Conservation (phyloP, 2,329 filamentous ascomycete species). For the Colletotrichum theobromicola region DNA sequence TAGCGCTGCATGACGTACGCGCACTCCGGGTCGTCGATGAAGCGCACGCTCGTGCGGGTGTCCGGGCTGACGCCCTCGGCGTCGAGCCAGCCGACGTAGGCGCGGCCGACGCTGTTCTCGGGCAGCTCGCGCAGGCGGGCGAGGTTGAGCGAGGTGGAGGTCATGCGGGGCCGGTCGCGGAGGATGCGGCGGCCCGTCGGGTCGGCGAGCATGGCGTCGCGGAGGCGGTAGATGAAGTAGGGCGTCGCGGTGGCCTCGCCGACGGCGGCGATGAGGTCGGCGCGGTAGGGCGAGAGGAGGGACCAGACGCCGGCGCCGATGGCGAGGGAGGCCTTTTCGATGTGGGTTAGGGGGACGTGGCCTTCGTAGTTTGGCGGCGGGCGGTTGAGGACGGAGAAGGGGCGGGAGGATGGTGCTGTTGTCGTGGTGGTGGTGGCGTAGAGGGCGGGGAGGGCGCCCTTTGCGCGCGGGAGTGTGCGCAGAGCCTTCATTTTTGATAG, state of each 20-base stretch:
- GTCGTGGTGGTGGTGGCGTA: conserved; percentile 23
- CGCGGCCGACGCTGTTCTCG: conserved; percentile 75
- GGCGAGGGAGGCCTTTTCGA: conserved; percentile 78
- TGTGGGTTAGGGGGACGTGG: conserved; percentile 83
- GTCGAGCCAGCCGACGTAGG: conserved; percentile 92
- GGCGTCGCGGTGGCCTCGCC: conserved; percentile 94
- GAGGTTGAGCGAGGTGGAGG: conserved; percentile 72
- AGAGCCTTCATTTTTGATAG: background rate
- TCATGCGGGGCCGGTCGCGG: conserved; percentile 86
- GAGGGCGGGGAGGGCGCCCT: conserved; percentile 3
- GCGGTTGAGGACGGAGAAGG: conserved; percentile 84
- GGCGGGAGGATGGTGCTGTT: conserved; percentile 15
- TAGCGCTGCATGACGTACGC: conserved; percentile 99
- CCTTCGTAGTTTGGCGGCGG: conserved; percentile 88
- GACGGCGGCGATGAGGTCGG: conserved; percentile 91
- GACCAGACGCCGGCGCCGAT: conserved; percentile 68
- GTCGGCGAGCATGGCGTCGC: conserved; percentile 85
- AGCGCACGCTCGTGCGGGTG: conserved; percentile 80
- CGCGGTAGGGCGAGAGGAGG: conserved; percentile 78
- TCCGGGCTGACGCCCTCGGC: conserved; percentile 92
- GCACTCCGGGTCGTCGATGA: conserved; percentile 94
- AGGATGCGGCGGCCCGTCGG: conserved; percentile 90
- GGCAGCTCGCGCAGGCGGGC: conserved; percentile 75
- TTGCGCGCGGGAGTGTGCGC: background rate
- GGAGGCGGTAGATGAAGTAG: conserved; percentile 92